Conservation (phyloP, 345 rosid species). For the Erodium maritimum region DNA sequence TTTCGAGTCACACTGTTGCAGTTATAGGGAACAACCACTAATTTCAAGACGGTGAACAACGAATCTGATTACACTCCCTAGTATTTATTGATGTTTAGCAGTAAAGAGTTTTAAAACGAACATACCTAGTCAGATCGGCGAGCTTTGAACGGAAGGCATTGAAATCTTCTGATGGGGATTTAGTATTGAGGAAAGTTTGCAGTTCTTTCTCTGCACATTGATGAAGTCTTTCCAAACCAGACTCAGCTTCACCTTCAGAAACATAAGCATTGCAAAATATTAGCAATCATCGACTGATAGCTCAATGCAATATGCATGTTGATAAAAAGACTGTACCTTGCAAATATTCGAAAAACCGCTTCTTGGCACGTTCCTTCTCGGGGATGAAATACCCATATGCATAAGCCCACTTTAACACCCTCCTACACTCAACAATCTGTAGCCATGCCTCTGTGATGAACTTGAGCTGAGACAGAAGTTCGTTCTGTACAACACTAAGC, state of each 20-base stretch:
- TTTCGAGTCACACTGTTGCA: conserved; percentile 74
- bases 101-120: neutral
- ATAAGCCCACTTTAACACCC: conserved; percentile 97
- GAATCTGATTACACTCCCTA: neutral
- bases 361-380: conserved; percentile 72
- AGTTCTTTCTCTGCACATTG: conserved; percentile 95
- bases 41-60: neutral
- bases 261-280: too few species aligned
- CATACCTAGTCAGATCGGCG: conserved; percentile 82
- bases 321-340: conserved; percentile 42
- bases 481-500: conserved; percentile 73
- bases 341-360: conserved; percentile 86
- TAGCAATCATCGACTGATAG: neutral
- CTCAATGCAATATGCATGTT: neutral
- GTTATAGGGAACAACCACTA: neutral
- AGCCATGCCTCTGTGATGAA: conserved; percentile 95
- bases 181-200: conserved; percentile 39
- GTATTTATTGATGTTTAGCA: neutral
- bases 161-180: conserved; percentile 51
- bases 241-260: conserved; percentile 82
- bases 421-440: conserved; percentile 96
- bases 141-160: conserved; percentile 84
- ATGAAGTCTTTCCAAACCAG: conserved; percentile 95
- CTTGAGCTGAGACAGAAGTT: conserved; percentile 89
- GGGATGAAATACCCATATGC: conserved; percentile 92